Percentiles rank a stretch among this genome's conserved stretches.
Evolutionary conservation across 768 basidiomycete species (phyloP).

Genomic region (Suillus ampliporus): DNA sequence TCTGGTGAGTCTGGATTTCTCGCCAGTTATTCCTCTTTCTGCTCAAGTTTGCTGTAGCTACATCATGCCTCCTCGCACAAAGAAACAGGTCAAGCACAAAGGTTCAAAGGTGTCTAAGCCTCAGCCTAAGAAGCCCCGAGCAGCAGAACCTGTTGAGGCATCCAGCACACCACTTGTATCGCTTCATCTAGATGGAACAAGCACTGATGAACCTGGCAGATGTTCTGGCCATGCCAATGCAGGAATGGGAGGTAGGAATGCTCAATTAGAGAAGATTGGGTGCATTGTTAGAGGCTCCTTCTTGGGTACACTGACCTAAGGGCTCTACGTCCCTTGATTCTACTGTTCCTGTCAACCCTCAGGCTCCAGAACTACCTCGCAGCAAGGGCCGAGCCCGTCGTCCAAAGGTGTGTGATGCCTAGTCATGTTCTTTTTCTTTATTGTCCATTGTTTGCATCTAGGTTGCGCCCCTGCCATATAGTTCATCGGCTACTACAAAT

Average conservation of each 20-base stretch:
- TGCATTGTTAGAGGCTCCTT: background rate
- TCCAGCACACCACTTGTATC: background rate
- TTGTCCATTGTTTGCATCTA: background rate
- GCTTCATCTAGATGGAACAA: background rate
- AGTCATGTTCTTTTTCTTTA: background rate
- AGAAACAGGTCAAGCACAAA: background rate
- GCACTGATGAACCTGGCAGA: conserved; percentile 1
- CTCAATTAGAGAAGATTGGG: background rate
- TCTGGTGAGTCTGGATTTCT: background rate
- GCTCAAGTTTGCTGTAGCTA: background rate
- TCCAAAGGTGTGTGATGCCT: background rate
- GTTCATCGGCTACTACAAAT: background rate
- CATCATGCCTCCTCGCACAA: background rate
- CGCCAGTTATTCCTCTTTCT: background rate
- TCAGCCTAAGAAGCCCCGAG: background rate
- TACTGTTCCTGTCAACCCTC: background rate
- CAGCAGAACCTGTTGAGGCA: background rate
- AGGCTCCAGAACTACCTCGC: background rate
- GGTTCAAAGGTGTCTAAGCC: background rate
- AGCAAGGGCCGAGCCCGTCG: background rate
- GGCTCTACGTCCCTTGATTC: background rate
- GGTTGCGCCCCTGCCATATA: background rate
- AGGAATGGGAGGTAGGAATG: background rate
- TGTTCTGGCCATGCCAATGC: background rate
- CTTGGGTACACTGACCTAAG: background rate